Evolutionary conservation across 257 asterid species (phyloP).

Genomic region (Gardenia jasminoides): DNA sequence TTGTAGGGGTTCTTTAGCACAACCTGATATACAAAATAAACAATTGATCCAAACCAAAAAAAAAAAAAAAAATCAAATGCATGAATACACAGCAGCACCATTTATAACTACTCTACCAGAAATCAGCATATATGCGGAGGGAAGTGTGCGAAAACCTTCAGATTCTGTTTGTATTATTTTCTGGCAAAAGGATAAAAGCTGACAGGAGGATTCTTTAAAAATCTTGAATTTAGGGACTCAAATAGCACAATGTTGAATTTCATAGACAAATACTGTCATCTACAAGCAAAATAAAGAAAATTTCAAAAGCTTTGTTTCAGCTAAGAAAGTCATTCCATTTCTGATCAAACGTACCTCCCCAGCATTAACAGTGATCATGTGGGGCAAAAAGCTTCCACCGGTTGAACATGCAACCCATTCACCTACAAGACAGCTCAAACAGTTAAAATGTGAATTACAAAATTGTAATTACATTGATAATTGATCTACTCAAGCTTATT

Average conservation of each 20-base stretch:
- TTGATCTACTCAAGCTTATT: background rate
- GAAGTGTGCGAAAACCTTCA: background rate
- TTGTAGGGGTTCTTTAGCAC: too few relatives aligned
- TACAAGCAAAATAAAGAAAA: background rate
- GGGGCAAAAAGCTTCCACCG: constrained; percentile 70
- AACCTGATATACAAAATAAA: too few relatives aligned
- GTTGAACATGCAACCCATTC: constrained; percentile 59
- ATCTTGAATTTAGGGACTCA: background rate
- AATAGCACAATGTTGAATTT: background rate
- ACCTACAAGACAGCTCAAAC: constrained; percentile 35
- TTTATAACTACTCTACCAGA: too few relatives aligned
- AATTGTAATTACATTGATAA: background rate
- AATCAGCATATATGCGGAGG: too few relatives aligned
- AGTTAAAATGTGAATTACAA: background rate
- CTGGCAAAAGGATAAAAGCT: background rate
- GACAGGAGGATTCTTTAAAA: background rate
- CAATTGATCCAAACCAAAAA: too few relatives aligned
- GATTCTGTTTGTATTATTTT: background rate
- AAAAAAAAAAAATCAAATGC: too few relatives aligned
- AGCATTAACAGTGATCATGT: constrained; percentile 52
- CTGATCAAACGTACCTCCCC: constrained; percentile 59
- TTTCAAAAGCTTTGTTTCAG: background rate
- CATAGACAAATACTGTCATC: background rate
- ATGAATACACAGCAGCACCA: too few relatives aligned
- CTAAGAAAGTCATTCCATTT: constrained; percentile 6